A percentile compares a stretch with the other conserved stretches of the same genome.
These are phyloP conservation scores for Hemisphaericaspora subhashii DNA, from an alignment of 1,139 yeast species.

Conservation along the genomic window DNA sequence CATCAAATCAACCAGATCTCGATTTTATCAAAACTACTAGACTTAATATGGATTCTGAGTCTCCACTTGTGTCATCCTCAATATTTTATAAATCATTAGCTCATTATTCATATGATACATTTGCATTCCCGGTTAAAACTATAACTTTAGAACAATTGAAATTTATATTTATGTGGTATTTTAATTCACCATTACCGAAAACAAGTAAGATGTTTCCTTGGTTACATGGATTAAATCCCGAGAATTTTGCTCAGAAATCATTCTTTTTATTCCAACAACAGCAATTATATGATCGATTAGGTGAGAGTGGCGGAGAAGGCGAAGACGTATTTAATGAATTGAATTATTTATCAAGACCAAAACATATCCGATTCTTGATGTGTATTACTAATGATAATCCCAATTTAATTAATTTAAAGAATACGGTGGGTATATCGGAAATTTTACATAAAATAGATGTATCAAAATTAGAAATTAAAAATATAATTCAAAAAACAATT, in stretches of 20 bases:
- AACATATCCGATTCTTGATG: slow-evolving; percentile 46
- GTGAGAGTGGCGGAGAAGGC: slow-evolving; percentile 5
- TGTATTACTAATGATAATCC: slow-evolving; percentile 37
- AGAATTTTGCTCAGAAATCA: slow-evolving; percentile 51
- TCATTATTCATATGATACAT: not conserved
- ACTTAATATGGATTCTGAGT: slow-evolving; percentile 23
- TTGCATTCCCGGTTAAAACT: slow-evolving; percentile 19
- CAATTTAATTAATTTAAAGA: slow-evolving; percentile 45
- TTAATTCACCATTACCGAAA: slow-evolving; percentile 59
- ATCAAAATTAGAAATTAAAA: slow-evolving; percentile 34
- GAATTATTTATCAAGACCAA: slow-evolving; percentile 17
- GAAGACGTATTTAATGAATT: not conserved
- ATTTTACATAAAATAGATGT: slow-evolving; percentile 51
- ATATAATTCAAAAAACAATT: slow-evolving; percentile 12
- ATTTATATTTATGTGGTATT: slow-evolving; percentile 46
- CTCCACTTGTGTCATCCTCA: slow-evolving; percentile 28
- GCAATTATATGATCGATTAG: slow-evolving; percentile 9
- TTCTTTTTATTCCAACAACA: slow-evolving; percentile 37
- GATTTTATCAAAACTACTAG: slow-evolving; percentile 38
- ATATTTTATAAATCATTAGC: slow-evolving; percentile 18
- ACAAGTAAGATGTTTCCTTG: slow-evolving; percentile 81
- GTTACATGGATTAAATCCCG: slow-evolving; percentile 73
- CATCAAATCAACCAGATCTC: not conserved
- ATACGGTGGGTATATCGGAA: slow-evolving; percentile 62
- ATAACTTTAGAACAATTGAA: slow-evolving; percentile 31